These are phyloP conservation scores for Cryptococcus sp. DNA, from an alignment of 1,284 basidiomycete genomes.

Conservation along the genomic window DNA sequence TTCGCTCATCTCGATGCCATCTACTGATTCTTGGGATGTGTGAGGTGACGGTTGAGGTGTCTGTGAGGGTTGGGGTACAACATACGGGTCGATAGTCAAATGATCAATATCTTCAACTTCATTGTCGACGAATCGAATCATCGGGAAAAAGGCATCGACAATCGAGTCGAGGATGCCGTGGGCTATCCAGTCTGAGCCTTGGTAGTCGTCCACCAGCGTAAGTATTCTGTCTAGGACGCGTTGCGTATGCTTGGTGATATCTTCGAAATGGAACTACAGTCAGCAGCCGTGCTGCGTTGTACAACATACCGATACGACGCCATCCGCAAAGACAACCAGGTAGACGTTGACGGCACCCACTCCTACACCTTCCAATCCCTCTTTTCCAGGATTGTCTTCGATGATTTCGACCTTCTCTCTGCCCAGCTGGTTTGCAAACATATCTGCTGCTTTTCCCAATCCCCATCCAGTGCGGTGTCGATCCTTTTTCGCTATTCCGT, in stretches of 20 bases:
- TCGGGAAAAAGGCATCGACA: slow-evolving; percentile 89
- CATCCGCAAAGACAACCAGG: slow-evolving; percentile 82
- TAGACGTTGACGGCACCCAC: slow-evolving; percentile 83
- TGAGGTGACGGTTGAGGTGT: neutral
- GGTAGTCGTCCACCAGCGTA: slow-evolving; percentile 53
- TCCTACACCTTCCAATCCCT: slow-evolving; percentile 57
- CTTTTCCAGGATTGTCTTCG: slow-evolving; percentile 55
- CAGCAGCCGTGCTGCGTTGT: no score
- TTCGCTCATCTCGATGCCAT: slow-evolving; percentile 17
- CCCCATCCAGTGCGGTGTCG: slow-evolving; percentile 33
- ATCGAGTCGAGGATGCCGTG: slow-evolving; percentile 90
- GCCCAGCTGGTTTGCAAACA: slow-evolving; percentile 17
- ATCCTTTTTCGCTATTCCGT: slow-evolving; percentile 20
- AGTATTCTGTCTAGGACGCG: slow-evolving; percentile 69
- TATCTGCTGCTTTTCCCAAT: slow-evolving; percentile 25
- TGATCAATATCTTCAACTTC: slow-evolving; percentile 77
- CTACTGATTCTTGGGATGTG: neutral
- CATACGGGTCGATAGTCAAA: slow-evolving; percentile 54
- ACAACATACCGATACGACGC: slow-evolving; percentile 72
- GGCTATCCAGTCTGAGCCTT: slow-evolving; percentile 84
- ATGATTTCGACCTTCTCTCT: slow-evolving; percentile 54
- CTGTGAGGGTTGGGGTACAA: slow-evolving; percentile 1
- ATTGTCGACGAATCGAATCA: slow-evolving; percentile 74
- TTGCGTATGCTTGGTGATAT: slow-evolving; percentile 80
- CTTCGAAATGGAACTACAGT: slow-evolving; percentile 82